phyloP scores from a whole-genome alignment of 768 basidiomycete species.

The Lactarius vividus region DNA sequence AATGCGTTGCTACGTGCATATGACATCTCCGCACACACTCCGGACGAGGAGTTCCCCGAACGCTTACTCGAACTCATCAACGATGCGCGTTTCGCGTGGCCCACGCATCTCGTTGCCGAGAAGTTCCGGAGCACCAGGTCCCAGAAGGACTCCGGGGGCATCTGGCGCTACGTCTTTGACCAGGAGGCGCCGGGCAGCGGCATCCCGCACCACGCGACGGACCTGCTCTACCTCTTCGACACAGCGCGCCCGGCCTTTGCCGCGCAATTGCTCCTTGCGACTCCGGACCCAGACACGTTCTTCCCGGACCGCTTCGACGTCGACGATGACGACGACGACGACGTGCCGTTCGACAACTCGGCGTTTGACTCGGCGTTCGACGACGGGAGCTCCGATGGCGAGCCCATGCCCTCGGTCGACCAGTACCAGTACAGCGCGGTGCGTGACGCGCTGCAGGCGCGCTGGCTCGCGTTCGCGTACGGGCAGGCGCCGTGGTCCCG shows the following conservation, averaged over 20 bases:
- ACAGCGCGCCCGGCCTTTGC: constrained; percentile 52
- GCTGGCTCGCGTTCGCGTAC: constrained; percentile 74
- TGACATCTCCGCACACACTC: constrained; percentile 61
- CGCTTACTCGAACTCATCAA: constrained; percentile 71
- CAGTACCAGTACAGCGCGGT: constrained; percentile 65
- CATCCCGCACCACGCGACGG: constrained; percentile 66
- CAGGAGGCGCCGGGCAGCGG: constrained; percentile 69
- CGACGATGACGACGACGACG: constrained; percentile 35
- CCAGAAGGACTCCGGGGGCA: constrained; percentile 40
- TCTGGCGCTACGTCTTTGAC: constrained; percentile 81
- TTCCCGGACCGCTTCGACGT: constrained; percentile 32
- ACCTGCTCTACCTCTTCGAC: constrained; percentile 78
- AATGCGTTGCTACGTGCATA: constrained; percentile 64
- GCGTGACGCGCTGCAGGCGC: constrained; percentile 66
- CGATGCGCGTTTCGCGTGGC: constrained; percentile 75
- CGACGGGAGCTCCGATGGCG: constrained; percentile 37
- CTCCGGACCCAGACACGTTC: constrained; percentile 36
- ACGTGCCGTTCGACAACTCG: constrained; percentile 37
- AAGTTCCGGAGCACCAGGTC: constrained; percentile 5
- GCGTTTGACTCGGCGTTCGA: constrained; percentile 29
- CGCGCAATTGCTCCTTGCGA: constrained; percentile 22
- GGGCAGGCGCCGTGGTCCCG: constrained; percentile 71
- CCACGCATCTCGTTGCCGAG: constrained; percentile 60
- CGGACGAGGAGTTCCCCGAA: constrained; percentile 64
- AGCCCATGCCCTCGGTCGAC: constrained; percentile 59